Percentiles rank a stretch among this genome's conserved stretches.
Evolutionary conservation across 495 filamentous ascomycete genomes (phyloP).

Genomic region (Aspergillus saccharolyticus): DNA sequence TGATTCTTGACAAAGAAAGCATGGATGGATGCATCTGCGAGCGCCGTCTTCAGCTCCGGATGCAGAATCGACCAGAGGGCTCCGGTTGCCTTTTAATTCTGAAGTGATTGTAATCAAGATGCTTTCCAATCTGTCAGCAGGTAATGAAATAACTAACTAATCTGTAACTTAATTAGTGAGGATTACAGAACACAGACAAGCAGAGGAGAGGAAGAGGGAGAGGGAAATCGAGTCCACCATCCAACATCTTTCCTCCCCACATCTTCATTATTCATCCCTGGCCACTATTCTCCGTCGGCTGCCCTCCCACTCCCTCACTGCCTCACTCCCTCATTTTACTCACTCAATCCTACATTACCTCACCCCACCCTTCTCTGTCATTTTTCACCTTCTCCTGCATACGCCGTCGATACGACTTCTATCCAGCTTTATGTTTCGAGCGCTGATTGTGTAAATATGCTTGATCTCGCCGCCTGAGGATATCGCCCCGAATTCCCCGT

Average conservation of each 20-base stretch:
- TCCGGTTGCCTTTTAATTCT: not conserved
- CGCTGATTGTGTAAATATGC: slow-evolving; percentile 18
- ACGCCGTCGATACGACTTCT: not conserved
- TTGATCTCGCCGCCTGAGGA: slow-evolving; percentile 10
- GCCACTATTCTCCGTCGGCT: slow-evolving; percentile 2
- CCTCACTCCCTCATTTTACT: not conserved
- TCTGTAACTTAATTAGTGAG: not conserved
- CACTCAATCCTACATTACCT: slow-evolving; percentile 3
- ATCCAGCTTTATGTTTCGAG: not conserved
- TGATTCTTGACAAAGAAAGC: not conserved
- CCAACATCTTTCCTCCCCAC: slow-evolving; percentile 13
- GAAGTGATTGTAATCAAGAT: not conserved
- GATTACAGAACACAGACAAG: not conserved
- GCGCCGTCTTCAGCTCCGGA: not conserved
- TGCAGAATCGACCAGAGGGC: not conserved
- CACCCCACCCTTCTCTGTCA: not conserved
- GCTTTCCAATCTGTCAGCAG: not conserved
- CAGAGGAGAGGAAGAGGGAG: too few species aligned
- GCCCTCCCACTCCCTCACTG: too few species aligned
- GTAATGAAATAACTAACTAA: too few species aligned
- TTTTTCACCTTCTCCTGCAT: not conserved
- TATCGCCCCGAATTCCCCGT: slow-evolving; percentile 5
- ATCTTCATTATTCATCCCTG: slow-evolving; percentile 12
- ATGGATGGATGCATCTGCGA: not conserved
- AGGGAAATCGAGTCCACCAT: not conserved